Base-by-base conservation (phyloP, 805 yeast genomes). In the Pichia gijzeniarum region DNA sequence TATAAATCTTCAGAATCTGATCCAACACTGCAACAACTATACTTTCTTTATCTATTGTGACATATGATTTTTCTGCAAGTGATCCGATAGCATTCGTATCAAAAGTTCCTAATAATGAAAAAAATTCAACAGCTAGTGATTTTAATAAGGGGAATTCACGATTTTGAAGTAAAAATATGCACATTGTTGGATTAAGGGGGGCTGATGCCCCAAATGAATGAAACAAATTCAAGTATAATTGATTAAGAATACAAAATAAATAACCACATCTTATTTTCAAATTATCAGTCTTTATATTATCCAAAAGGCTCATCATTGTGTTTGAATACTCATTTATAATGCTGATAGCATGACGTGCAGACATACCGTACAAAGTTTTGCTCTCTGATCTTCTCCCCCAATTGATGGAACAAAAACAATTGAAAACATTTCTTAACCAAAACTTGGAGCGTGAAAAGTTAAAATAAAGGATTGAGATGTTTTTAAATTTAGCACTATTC, bases 401-500 rank as follows among this genome's bases (percentile, higher is more conserved):
- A 41, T 54, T 61, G 52, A 53, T 58, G 39, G 57, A 54, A 37
- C 55, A 60, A 13, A 64, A 40, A 30, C 63, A 51, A 27, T 59
- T 55, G 43, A 66, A 58, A 3, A 63, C 53, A 41, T 60, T 62
- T 31, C 67, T 54, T 18, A 63, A 44, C 66, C 67, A 64, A 7
- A 65, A 58, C 22, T 78, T 82, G 22, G 79, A 60, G 28, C 76
- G 68, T 41, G 72, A 68, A 28, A 69, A 60, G 33, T 80, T 68
- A 48, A 69, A 70, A 44, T 88, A 70, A 10, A 80, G 58, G 50
- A 80, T 79, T 2, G 76, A 62, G 0, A 82, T 64, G 54, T 84
- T 85, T 51, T 83, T 83, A 62, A 69, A 78, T 52, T 79, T 80
- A 0, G 84, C 76, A 35, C 78, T 70, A 0, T 77, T 73, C 35